phyloP scores from a whole-genome alignment of 805 yeast genomes.

The Starmerella davenportii region DNA sequence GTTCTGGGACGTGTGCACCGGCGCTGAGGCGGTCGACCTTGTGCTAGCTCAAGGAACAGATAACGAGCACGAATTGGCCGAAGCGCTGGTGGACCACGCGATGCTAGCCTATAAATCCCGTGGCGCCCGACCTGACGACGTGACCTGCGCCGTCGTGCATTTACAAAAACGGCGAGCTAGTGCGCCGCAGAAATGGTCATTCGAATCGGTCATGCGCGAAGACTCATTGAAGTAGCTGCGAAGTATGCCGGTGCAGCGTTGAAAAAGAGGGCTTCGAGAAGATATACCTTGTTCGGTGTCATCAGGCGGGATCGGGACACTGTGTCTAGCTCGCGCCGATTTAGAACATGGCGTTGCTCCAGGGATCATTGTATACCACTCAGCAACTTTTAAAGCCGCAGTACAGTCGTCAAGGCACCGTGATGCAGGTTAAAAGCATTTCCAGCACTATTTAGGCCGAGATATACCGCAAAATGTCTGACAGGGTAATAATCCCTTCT shows the following conservation, averaged over 20 bases:
- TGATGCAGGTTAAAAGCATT: too few species aligned
- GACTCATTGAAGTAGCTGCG: too few species aligned
- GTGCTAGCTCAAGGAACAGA: conserved; percentile 30
- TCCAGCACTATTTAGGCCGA: too few species aligned
- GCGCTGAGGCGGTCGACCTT: conserved; percentile 41
- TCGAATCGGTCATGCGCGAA: background rate
- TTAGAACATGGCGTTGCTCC: too few species aligned
- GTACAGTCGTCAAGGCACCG: too few species aligned
- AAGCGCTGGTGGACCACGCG: conserved; percentile 8
- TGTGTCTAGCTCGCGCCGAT: too few species aligned
- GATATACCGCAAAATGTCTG: conserved; percentile 67
- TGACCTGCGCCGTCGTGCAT: conserved; percentile 12
- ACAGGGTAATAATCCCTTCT: conserved; percentile 70
- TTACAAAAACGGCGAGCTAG: conserved; percentile 1
- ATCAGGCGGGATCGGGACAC: too few species aligned
- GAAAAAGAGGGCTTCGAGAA: too few species aligned
- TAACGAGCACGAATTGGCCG: conserved; percentile 8
- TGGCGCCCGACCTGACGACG: conserved; percentile 11
- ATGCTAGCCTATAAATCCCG: conserved; percentile 2
- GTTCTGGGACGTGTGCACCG: conserved; percentile 69
- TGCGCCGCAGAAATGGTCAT: background rate
- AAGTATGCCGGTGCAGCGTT: too few species aligned
- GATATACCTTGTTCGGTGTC: too few species aligned
- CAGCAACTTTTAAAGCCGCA: too few species aligned
- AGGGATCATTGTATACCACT: too few species aligned